These are phyloP conservation scores for Globisporangium abappressorium DNA, from an alignment of 352 stramenopile genomes.

Conservation along the genomic window DNA sequence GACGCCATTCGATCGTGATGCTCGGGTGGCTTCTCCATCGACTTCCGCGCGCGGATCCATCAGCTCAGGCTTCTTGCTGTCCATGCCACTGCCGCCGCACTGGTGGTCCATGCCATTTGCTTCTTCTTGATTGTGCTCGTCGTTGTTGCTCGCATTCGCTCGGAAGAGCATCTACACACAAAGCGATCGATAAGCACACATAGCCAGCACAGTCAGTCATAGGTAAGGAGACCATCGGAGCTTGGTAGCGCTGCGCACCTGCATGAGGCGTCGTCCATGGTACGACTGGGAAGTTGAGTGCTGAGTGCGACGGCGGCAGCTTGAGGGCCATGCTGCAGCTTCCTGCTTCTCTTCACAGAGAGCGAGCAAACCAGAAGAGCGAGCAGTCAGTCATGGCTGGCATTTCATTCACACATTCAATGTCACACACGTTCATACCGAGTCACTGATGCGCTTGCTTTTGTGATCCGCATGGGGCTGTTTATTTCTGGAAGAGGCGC, in stretches of 20 bases:
- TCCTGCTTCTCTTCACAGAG: not conserved
- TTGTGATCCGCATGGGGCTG: not conserved
- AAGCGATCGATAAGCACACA: not conserved
- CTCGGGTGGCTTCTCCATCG: not conserved
- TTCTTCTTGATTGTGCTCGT: not conserved
- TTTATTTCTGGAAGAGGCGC: not conserved
- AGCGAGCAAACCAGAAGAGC: not conserved
- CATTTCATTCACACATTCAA: not conserved
- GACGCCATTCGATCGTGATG: not conserved
- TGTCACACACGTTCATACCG: too few relatives aligned
- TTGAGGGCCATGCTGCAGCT: slow-evolving; percentile 20
- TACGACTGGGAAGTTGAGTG: slow-evolving; percentile 12
- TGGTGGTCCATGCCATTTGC: not conserved
- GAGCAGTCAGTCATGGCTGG: not conserved
- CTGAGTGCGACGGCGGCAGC: slow-evolving; percentile 8
- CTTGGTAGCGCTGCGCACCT: slow-evolving; percentile 16
- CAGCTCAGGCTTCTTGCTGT: not conserved
- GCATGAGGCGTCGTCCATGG: slow-evolving; percentile 36
- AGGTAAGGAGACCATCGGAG: too few relatives aligned
- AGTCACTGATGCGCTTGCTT: too few relatives aligned
- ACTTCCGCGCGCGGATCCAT: not conserved
- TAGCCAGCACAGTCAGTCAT: not conserved
- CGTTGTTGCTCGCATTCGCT: slow-evolving; percentile 16
- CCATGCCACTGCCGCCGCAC: too few relatives aligned
- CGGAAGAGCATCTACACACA: slow-evolving; percentile 48